Base-by-base conservation (phyloP, 2,329 filamentous ascomycete genomes). In the Pestalotiopsis sp. region DNA sequence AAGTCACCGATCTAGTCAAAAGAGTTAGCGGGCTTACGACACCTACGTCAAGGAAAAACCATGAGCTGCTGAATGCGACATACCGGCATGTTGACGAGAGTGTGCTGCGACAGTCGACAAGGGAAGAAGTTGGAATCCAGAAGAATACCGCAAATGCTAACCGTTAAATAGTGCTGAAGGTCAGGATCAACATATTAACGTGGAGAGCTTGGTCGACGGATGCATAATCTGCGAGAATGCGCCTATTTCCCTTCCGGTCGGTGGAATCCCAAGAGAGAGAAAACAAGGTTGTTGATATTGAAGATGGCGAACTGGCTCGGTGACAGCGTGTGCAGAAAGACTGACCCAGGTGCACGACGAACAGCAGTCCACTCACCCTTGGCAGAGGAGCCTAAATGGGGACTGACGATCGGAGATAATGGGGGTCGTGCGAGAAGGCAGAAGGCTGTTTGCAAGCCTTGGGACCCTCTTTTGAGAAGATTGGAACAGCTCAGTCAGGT, bases 1-100 rank as follows among this genome's bases (percentile, higher is more conserved):
- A 89, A 81, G 71, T 89, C 86, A 70, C 84, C 80, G 73, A 89
- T 89, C 85, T 87, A 20, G 23, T 23, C 13, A 38, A 23, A 49
- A n/a, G 36, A 14, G 49, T 57, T n/a, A 57, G 38, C 25, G 38
- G 36, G n/a, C 13, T 13, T 13, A 12, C n/a, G 12, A 23, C 2
- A 73, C 72, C 69, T 69, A 73, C 65, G 59, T 69, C 59, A 58
- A 52, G 20, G 36, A 66, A 61, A 57, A 45, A 27, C 67, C 67
- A 65, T 14, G 61, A 39, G 49, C 14, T 27, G 66, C 25, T 52
- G 45, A 12, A 27, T 41, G 36, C 23, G 36, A 70, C 67, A 45
- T 66, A 66, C 58, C 20, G 38, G 68, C 70, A 72, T 71, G 41
- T 71, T 81, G 75, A 67, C 66, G 59, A 68, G 69, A 61, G 67